Evolutionary conservation across 495 filamentous ascomycete genomes (phyloP).

Genomic region (Barbatosphaeria neglecta): DNA sequence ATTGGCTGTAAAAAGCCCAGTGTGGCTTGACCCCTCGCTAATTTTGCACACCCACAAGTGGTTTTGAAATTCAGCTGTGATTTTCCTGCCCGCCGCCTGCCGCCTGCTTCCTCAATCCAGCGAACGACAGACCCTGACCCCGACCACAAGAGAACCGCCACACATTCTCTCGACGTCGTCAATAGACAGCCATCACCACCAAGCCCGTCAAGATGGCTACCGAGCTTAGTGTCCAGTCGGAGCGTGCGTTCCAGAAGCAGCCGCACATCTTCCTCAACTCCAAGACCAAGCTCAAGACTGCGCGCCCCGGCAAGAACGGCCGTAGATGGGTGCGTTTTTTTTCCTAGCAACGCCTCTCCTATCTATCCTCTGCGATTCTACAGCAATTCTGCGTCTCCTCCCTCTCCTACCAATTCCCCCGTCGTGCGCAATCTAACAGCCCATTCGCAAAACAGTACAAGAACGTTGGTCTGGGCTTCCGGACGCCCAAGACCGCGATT

Average conservation of each 20-base stretch:
- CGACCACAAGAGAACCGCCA: too few relatives aligned
- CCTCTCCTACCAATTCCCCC: neutral
- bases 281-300: constrained; percentile 81
- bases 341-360: neutral
- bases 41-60: neutral
- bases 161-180: neutral
- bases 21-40: neutral
- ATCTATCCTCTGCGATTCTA: too few relatives aligned
- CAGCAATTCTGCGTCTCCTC: too few relatives aligned
- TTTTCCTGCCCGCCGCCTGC: too few relatives aligned
- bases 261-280: constrained; percentile 98
- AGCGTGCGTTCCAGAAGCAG: constrained; percentile 98
- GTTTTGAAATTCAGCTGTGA: neutral
- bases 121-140: neutral
- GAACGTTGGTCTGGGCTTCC: constrained; percentile 97
- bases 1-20: neutral
- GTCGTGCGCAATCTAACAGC: neutral
- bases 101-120: neutral
- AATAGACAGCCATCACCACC: neutral
- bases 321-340: constrained; percentile 64
- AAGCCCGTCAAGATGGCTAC: constrained; percentile 82
- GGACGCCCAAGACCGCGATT: constrained; percentile 94
- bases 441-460: constrained; percentile 48
- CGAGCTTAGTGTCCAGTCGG: constrained; percentile 94
- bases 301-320: constrained; percentile 67